These are phyloP conservation scores for Blastomyces parvus DNA, from an alignment of 2,329 filamentous ascomycete species.

Conservation along the genomic window DNA sequence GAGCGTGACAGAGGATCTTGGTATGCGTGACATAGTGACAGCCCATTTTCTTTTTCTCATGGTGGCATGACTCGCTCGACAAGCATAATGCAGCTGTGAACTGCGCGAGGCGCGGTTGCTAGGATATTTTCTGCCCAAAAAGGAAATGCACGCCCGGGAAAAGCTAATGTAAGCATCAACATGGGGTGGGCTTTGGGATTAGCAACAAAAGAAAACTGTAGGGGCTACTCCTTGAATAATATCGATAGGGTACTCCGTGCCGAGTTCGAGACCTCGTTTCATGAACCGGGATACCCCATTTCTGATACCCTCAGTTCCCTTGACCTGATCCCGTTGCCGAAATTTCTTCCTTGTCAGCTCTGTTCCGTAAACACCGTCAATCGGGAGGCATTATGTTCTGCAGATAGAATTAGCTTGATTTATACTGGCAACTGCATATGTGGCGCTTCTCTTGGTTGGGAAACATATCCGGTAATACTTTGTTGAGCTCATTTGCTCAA, in stretches of 20 bases:
- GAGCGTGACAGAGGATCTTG: neutral
- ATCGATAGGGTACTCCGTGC: neutral
- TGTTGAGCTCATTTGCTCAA: neutral
- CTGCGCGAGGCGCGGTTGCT: neutral
- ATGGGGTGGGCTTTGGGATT: neutral
- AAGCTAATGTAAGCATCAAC: constrained; percentile 1
- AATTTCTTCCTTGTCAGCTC: neutral
- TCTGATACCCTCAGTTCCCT: neutral
- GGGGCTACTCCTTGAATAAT: neutral
- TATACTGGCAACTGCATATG: neutral
- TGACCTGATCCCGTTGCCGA: neutral
- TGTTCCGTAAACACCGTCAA: neutral
- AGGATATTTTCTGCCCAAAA: neutral
- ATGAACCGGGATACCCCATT: neutral
- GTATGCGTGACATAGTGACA: neutral
- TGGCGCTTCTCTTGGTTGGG: neutral
- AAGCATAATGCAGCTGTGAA: neutral
- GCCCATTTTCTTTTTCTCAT: neutral
- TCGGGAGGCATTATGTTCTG: neutral
- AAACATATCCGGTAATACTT: neutral
- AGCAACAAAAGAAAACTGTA: neutral
- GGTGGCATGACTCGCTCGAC: neutral
- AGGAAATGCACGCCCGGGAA: neutral
- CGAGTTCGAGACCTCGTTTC: neutral
- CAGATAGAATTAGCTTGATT: neutral